phyloP scores from a whole-genome alignment of 2,329 filamentous ascomycete genomes.

The Chalaropsis ovoidea region DNA sequence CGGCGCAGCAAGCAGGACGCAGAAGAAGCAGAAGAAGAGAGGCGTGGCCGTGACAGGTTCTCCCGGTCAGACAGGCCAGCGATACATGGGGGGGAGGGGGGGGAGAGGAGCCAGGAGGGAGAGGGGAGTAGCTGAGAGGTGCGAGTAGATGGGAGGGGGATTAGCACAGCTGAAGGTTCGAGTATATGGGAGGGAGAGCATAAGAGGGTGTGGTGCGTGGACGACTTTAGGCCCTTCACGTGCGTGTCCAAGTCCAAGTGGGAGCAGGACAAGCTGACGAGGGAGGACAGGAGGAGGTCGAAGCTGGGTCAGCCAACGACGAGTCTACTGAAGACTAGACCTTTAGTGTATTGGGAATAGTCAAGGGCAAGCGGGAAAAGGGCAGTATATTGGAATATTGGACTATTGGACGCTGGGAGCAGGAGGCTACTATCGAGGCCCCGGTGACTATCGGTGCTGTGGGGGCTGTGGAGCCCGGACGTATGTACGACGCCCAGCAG shows the following conservation, averaged over 20 bases:
- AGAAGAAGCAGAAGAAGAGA: not conserved
- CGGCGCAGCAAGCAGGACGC: not conserved
- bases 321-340: not conserved
- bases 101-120: not conserved
- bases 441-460: too few relatives aligned
- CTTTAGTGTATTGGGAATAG: not conserved
- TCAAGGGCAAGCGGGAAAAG: not conserved
- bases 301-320: not conserved
- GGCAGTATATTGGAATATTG: not conserved
- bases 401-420: not conserved
- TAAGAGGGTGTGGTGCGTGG: not conserved
- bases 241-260: not conserved
- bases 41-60: not conserved
- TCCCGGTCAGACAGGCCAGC: not conserved
- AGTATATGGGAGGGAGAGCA: not conserved
- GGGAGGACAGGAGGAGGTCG: not conserved
- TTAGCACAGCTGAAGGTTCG: too few relatives aligned
- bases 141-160: too few relatives aligned
- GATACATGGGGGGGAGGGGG: not conserved
- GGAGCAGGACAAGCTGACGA: slow-evolving; percentile 9
- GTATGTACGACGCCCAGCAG: too few relatives aligned
- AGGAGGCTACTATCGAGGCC: too few relatives aligned
- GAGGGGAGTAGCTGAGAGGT: not conserved
- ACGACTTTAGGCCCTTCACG: not conserved
- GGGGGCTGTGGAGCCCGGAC: too few relatives aligned